A percentile compares a stretch with the other conserved stretches of the same genome.
Conservation (phyloP, 2,329 filamentous ascomycete species). For the Fulvia fulva region DNA sequence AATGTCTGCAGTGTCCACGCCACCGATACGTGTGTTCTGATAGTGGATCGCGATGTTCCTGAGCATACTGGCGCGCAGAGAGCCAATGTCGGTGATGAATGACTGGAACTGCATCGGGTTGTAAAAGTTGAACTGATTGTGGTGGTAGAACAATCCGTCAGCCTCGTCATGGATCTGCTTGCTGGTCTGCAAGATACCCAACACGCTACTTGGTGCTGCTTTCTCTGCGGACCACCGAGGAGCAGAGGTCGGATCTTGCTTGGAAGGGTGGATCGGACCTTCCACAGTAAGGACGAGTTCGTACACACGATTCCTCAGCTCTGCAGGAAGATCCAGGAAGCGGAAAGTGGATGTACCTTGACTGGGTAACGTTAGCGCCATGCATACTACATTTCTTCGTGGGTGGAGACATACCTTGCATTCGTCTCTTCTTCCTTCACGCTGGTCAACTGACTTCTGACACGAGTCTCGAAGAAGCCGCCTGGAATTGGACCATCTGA, state of each 20-base stretch:
- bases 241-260: conserved; percentile 8
- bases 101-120: conserved; percentile 22
- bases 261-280: conserved; percentile 23
- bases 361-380: background rate
- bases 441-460: conserved; percentile 22
- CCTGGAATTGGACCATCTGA: conserved; percentile 27
- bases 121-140: conserved; percentile 28
- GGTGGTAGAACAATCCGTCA: conserved; percentile 24
- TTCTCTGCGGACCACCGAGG: background rate
- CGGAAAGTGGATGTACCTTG: conserved; percentile 3
- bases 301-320: conserved; percentile 30
- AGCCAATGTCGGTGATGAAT: conserved; percentile 19
- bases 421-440: too few relatives aligned
- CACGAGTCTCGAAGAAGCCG: conserved; percentile 27
- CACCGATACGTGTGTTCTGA: conserved; percentile 19
- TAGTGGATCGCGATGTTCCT: conserved; percentile 27
- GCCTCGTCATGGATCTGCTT: conserved; percentile 28
- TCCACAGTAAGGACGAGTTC: conserved; percentile 15
- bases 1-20: conserved; percentile 20
- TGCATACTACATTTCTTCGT: background rate
- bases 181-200: conserved; percentile 24
- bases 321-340: conserved; percentile 25
- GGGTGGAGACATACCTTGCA: background rate
- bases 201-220: conserved; percentile 10
- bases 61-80: conserved; percentile 16